Percentiles rank a stretch among this genome's conserved stretches.
These are phyloP conservation scores for Leccinum griseonigrum DNA, from an alignment of 1,284 basidiomycete species.

Conservation along the genomic window DNA sequence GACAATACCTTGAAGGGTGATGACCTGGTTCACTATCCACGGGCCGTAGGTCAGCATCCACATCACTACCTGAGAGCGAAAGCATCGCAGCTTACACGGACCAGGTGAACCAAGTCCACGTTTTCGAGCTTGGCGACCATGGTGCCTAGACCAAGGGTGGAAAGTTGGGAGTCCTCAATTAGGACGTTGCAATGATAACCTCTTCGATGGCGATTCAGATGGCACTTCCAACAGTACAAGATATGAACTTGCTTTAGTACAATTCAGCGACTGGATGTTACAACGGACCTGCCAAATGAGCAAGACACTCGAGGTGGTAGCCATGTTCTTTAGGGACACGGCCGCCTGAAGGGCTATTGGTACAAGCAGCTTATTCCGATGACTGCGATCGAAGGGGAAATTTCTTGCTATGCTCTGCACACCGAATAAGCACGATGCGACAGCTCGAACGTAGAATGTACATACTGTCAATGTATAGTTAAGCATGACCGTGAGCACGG, in stretches of 20 bases:
- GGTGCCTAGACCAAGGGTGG: constrained; percentile 39
- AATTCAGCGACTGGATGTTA: background rate
- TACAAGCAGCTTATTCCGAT: no score
- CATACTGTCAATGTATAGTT: constrained; percentile 46
- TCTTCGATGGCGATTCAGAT: constrained; percentile 73
- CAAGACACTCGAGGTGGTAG: constrained; percentile 70
- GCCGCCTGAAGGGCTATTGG: constrained; percentile 51
- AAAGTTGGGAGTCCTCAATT: constrained; percentile 46
- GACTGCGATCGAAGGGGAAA: constrained; percentile 52
- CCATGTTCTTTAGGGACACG: constrained; percentile 81
- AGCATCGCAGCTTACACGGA: constrained; percentile 43
- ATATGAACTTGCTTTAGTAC: background rate
- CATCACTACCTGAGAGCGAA: background rate
- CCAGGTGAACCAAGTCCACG: constrained; percentile 50
- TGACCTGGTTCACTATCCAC: constrained; percentile 39
- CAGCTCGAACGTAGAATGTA: constrained; percentile 3
- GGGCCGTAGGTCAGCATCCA: background rate
- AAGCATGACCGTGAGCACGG: constrained; percentile 62
- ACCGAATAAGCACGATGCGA: constrained; percentile 2
- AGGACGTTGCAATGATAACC: constrained; percentile 66
- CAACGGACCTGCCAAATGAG: constrained; percentile 55
- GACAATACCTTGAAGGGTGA: constrained; percentile 45
- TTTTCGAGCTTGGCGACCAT: constrained; percentile 54
- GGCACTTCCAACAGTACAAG: constrained; percentile 69
- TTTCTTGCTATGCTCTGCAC: constrained; percentile 52